phyloP scores from a whole-genome alignment of 805 yeast species.

The Zygosaccharomyces pseudorouxii region DNA sequence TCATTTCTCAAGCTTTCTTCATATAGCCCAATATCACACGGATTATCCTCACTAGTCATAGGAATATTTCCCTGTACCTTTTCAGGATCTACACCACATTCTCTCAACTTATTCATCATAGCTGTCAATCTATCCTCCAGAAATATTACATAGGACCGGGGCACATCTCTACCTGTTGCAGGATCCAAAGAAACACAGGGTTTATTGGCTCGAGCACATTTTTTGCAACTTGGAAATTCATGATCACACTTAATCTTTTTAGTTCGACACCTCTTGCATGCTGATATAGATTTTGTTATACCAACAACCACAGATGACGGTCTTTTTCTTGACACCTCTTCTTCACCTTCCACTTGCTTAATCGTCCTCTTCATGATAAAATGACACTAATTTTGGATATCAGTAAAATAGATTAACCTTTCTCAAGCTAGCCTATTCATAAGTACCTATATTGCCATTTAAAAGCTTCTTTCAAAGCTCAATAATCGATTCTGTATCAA shows the following conservation, averaged over 20 bases:
- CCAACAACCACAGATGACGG: constrained; percentile 33
- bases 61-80: constrained; percentile 27
- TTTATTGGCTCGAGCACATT: constrained; percentile 54
- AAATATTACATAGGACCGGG: constrained; percentile 70
- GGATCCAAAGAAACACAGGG: constrained; percentile 85
- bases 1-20: constrained; percentile 20
- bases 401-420: too few species aligned
- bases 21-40: constrained; percentile 23
- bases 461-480: not conserved
- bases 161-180: constrained; percentile 81
- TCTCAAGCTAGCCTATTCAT: not conserved
- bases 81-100: constrained; percentile 39
- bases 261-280: constrained; percentile 78
- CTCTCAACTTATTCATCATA: constrained; percentile 49
- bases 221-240: constrained; percentile 50
- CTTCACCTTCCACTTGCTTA: constrained; percentile 7
- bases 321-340: constrained; percentile 9
- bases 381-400: not conserved
- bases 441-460: not conserved
- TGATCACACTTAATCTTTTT: constrained; percentile 63
- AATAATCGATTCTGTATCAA: not conserved
- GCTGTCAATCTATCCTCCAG: constrained; percentile 59
- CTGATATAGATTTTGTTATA: constrained; percentile 65
- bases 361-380: constrained; percentile 7
- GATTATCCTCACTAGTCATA: constrained; percentile 25